A percentile compares a stretch with the other conserved stretches of the same genome.
These are phyloP conservation scores for Pichia cephalocereana DNA, from an alignment of 805 yeast genomes.

Conservation along the genomic window DNA sequence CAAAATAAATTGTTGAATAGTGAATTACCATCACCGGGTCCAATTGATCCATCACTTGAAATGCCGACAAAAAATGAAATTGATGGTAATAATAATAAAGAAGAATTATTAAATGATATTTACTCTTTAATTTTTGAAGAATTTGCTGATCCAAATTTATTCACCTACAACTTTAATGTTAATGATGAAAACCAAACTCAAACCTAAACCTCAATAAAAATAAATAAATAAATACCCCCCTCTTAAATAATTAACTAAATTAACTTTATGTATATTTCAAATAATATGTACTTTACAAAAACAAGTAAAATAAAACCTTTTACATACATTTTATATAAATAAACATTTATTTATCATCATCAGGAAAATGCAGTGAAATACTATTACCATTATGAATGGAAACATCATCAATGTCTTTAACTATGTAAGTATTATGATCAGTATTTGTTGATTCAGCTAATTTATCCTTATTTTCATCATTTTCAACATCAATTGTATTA, in stretches of 20 bases:
- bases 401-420: neutral
- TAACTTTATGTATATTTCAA: no score
- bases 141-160: slow-evolving; percentile 29
- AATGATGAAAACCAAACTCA: neutral
- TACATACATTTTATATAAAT: neutral
- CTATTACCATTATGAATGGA: slow-evolving; percentile 9
- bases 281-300: no score
- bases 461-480: neutral
- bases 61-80: neutral
- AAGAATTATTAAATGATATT: slow-evolving; percentile 32
- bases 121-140: slow-evolving; percentile 39
- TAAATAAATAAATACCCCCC: no score
- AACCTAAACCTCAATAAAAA: no score
- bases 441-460: neutral
- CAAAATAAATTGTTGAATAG: neutral
- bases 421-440: neutral
- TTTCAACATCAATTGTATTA: neutral
- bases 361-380: slow-evolving; percentile 8
- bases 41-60: neutral
- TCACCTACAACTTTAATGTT: slow-evolving; percentile 10
- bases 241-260: no score
- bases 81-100: slow-evolving; percentile 6
- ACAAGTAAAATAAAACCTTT: neutral
- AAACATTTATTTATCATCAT: slow-evolving; percentile 1
- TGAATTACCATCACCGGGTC: neutral